These are phyloP conservation scores for Exserohilum turcica DNA, from an alignment of 2,329 filamentous ascomycete species.

Conservation along the genomic window DNA sequence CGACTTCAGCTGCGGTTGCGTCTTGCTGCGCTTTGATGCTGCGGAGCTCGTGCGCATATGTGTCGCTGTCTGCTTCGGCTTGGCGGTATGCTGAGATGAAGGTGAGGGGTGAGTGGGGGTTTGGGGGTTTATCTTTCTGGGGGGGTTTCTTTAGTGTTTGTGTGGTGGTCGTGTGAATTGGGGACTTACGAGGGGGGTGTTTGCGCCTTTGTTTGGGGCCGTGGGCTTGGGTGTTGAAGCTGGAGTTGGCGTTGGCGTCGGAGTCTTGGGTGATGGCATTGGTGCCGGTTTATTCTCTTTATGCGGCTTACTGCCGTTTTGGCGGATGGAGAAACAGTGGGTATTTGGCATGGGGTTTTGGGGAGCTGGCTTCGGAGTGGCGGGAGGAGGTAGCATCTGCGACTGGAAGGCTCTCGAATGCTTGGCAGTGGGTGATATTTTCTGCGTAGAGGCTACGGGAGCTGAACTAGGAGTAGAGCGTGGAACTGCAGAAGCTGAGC, in stretches of 20 bases:
- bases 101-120: background rate
- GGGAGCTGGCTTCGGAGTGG: no score
- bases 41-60: background rate
- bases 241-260: background rate
- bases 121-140: background rate
- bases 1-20: no score
- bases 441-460: background rate
- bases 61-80: background rate
- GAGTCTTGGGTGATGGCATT: no score
- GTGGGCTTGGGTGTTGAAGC: background rate
- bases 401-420: background rate
- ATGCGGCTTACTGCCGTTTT: background rate
- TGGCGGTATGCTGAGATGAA: background rate
- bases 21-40: no score
- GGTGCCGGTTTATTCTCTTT: no score
- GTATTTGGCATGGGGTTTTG: background rate
- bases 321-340: background rate
- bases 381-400: background rate
- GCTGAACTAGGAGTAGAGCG: no score
- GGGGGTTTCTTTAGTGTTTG: background rate
- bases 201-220: background rate
- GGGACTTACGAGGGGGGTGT: background rate
- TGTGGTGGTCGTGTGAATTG: background rate
- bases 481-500: no score
- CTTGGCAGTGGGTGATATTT: background rate